A percentile compares a stretch with the other conserved stretches of the same genome.
phyloP scores from a whole-genome alignment of 2,329 filamentous ascomycete genomes.

The Penicillium hordei region DNA sequence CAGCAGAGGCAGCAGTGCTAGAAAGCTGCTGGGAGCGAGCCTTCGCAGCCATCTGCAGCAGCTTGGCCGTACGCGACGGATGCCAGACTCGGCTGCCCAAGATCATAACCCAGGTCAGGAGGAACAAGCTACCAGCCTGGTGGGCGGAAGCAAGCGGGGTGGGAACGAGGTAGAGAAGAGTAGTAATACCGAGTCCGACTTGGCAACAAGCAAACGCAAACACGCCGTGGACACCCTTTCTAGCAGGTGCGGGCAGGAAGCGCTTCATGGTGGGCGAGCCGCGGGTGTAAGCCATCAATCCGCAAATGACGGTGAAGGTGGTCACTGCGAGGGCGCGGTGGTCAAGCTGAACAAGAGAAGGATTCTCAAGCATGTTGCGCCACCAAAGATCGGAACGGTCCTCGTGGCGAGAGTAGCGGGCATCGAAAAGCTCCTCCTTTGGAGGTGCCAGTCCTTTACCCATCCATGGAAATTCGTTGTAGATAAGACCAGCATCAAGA shows the following conservation, averaged over 20 bases:
- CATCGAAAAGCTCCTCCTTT: slow-evolving; percentile 75
- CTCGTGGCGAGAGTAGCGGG: slow-evolving; percentile 76
- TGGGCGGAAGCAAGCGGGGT: slow-evolving; percentile 84
- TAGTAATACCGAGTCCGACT: slow-evolving; percentile 82
- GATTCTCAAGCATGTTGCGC: slow-evolving; percentile 98
- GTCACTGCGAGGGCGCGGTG: slow-evolving; percentile 89
- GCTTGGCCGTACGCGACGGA: slow-evolving; percentile 62
- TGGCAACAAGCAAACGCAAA: slow-evolving; percentile 81
- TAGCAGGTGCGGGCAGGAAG: slow-evolving; percentile 56
- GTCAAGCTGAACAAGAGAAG: slow-evolving; percentile 90
- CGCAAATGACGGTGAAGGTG: slow-evolving; percentile 78
- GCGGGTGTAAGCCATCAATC: slow-evolving; percentile 77
- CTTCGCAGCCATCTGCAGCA: slow-evolving; percentile 54
- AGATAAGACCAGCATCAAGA: slow-evolving; percentile 93
- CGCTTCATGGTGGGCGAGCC: slow-evolving; percentile 64
- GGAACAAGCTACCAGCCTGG: slow-evolving; percentile 82
- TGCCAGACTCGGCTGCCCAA: slow-evolving; percentile 76
- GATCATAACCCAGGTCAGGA: slow-evolving; percentile 79
- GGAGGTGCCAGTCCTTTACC: slow-evolving; percentile 80
- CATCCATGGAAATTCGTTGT: slow-evolving; percentile 98
- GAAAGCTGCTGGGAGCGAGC: slow-evolving; percentile 32
- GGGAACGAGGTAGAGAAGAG: slow-evolving; percentile 91
- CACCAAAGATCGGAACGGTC: slow-evolving; percentile 86
- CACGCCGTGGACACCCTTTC: slow-evolving; percentile 71
- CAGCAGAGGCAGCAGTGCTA: slow-evolving; percentile 24